Base-by-base conservation (phyloP, 2,329 filamentous ascomycete genomes). In the Clarireedia paspali region DNA sequence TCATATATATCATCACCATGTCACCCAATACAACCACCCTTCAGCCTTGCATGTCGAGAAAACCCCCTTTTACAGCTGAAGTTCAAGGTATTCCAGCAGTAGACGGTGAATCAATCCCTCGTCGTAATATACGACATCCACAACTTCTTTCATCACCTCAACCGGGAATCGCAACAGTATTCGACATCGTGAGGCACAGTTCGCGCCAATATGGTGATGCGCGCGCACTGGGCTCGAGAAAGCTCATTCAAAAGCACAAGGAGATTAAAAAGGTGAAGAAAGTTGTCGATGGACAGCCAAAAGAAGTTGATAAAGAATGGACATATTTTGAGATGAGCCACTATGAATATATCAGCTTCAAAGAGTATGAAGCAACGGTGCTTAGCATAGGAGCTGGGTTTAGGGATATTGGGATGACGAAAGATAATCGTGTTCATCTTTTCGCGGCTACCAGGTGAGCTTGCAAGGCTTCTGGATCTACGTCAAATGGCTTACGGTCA, bases 181-280 rank as follows among this genome's bases (percentile, higher is more conserved):
- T 84, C 73, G 89, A 95, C 67, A 82, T 92, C 63, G 77, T 95
- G 65, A 80, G 78, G 65, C 78, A 80, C 61, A 83, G 84, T 58
- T 84, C 86, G 48, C 79, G 75, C 55, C 80, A 83, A 67, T 87
- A 77, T 68, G 84, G 83, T 64, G 83, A 87, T 66, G 74, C 78
- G 56, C 84, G 84, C 70, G 80, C 79, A 57, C 73, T 88, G 62
- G 89, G 87, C 59, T 84, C 81, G 64, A 84, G 89, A 61, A 85
- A 81, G 70, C 78, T 94, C 58, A 74, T 95, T 72, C 81, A 86
- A 71, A 86, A 84, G 38, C 89, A 94, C 71, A 79, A 85, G 64
- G 89, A 95, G 74, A 88, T 83, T 66, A 95, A 92, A 78, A 92
- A 90, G 78, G 76, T 95, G 70, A 94, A 92, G 81, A 94, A 91